Percentiles rank a stretch among this genome's conserved stretches.
These are phyloP conservation scores for Grosmannia serpens DNA, from an alignment of 2,329 filamentous ascomycete species.

Conservation along the genomic window DNA sequence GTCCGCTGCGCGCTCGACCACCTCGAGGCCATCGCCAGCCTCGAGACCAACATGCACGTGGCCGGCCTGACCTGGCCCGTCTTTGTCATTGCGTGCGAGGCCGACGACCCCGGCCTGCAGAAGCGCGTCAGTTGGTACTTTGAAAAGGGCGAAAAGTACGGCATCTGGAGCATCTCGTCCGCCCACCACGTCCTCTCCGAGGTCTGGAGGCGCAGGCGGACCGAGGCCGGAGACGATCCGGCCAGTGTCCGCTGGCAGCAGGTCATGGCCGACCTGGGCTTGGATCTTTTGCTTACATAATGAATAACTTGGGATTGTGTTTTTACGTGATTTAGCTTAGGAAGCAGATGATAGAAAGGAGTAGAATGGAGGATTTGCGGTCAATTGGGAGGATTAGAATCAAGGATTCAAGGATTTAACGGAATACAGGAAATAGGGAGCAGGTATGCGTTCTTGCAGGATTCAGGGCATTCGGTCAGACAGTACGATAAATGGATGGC, in stretches of 20 bases:
- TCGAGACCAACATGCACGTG: neutral
- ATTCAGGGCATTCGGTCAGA: no score
- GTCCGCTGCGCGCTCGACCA: neutral
- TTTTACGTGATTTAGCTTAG: no score
- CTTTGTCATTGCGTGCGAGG: neutral
- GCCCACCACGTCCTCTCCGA: neutral
- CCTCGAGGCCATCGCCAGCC: neutral
- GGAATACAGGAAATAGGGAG: no score
- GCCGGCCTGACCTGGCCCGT: slow-evolving; percentile 2
- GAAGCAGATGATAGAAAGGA: no score
- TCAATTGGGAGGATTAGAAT: no score
- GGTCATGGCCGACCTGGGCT: neutral
- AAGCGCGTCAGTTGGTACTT: slow-evolving; percentile 1
- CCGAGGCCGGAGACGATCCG: neutral
- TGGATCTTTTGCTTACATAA: slow-evolving; percentile 1
- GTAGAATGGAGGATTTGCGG: no score
- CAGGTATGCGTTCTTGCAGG: no score
- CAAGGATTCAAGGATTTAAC: no score
- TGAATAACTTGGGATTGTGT: no score
- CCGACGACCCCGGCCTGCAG: neutral
- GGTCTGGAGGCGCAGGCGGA: neutral
- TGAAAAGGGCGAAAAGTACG: slow-evolving; percentile 1
- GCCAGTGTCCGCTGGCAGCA: neutral
- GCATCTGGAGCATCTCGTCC: slow-evolving; percentile 3
- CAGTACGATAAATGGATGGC: no score